A percentile compares a stretch with the other conserved stretches of the same genome.
These are phyloP conservation scores for Helotiales sp. DNA, from an alignment of 2,329 filamentous ascomycete species.

Conservation along the genomic window DNA sequence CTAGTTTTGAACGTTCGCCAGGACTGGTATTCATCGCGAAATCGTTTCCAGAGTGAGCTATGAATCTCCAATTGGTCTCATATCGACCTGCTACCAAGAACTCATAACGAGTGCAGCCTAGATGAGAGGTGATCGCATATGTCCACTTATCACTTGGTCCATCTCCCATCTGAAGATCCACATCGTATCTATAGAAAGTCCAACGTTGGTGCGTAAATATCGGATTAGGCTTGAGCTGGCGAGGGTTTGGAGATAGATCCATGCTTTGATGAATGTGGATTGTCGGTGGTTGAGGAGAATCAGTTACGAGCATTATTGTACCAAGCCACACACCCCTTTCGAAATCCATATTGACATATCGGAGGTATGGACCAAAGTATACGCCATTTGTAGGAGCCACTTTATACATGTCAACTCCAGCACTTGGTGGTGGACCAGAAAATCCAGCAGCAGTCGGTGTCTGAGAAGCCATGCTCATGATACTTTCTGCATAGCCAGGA, in stretches of 20 bases:
- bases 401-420: conserved; percentile 92
- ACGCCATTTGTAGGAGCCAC: conserved; percentile 92
- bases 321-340: conserved; percentile 89
- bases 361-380: conserved; percentile 94
- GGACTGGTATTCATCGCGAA: conserved; percentile 86
- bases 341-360: conserved; percentile 96
- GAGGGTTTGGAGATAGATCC: conserved; percentile 89
- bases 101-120: conserved; percentile 97
- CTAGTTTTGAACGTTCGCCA: conserved; percentile 80
- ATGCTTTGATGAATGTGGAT: conserved; percentile 91
- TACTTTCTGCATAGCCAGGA: conserved; percentile 81
- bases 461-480: conserved; percentile 76
- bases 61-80: conserved; percentile 93
- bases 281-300: conserved; percentile 87
- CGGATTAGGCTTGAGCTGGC: conserved; percentile 77
- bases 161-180: conserved; percentile 89
- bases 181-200: conserved; percentile 93
- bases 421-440: conserved; percentile 81
- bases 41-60: conserved; percentile 94
- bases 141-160: conserved; percentile 84
- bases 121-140: conserved; percentile 93
- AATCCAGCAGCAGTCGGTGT: conserved; percentile 81
- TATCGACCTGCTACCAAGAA: conserved; percentile 89
- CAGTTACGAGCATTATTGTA: conserved; percentile 90
- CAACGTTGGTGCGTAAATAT: conserved; percentile 91